Conservation (phyloP, 2,329 filamentous ascomycete species). For the Aspergillus bombycis region DNA sequence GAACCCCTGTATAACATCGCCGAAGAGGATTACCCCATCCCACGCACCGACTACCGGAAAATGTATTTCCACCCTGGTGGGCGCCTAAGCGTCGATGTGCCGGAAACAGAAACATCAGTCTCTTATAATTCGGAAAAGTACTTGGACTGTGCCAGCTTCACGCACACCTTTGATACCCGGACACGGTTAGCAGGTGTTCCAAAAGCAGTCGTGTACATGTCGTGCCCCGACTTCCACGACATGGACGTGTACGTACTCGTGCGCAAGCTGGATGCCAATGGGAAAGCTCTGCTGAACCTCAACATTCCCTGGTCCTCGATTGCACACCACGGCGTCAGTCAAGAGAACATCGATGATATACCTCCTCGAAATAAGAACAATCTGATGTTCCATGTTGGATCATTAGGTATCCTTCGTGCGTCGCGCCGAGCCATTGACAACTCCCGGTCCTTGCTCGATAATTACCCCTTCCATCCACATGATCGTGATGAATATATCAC, state of each 20-base stretch:
- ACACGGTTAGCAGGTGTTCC: slow-evolving; percentile 17
- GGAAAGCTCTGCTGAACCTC: background rate
- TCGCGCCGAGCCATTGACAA: background rate
- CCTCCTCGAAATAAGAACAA: background rate
- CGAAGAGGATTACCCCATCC: background rate
- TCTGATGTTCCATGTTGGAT: background rate
- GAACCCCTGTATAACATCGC: background rate
- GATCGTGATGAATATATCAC: background rate
- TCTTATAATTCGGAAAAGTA: background rate
- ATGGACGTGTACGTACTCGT: background rate
- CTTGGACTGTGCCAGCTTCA: slow-evolving; percentile 14
- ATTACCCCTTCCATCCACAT: background rate
- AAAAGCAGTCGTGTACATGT: slow-evolving; percentile 18
- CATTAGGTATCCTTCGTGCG: background rate
- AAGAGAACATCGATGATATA: background rate
- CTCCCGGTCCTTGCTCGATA: background rate
- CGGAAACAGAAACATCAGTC: background rate
- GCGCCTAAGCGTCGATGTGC: background rate
- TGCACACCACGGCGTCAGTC: background rate
- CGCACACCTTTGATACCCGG: slow-evolving; percentile 9
- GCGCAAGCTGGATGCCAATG: background rate
- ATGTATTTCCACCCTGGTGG: background rate
- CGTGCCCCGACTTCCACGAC: slow-evolving; percentile 16
- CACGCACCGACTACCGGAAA: background rate
- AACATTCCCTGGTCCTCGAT: background rate